A percentile compares a stretch with the other conserved stretches of the same genome.
These are phyloP conservation scores for Trichothecium roseum DNA, from an alignment of 2,329 filamentous ascomycete species.

Conservation along the genomic window DNA sequence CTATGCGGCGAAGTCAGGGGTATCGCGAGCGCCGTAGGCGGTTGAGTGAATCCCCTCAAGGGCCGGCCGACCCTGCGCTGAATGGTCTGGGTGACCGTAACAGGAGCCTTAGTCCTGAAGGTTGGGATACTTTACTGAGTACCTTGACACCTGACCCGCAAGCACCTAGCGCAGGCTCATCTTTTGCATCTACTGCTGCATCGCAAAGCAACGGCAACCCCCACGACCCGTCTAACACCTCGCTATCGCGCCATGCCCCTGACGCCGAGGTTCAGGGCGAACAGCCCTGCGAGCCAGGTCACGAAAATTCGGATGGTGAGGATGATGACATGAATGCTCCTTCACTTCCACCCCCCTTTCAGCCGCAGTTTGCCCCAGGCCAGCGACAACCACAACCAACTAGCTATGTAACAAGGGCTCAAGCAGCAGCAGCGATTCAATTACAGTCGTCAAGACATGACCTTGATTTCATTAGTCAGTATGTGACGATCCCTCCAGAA, in stretches of 20 bases:
- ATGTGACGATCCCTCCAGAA: too few species aligned
- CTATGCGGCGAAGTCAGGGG: too few species aligned
- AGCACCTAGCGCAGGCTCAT: constrained; percentile 70
- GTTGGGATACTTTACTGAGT: constrained; percentile 72
- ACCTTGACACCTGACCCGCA: constrained; percentile 76
- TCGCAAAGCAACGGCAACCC: constrained; percentile 26
- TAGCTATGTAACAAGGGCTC: too few species aligned
- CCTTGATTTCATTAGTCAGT: too few species aligned
- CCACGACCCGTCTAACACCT: constrained; percentile 2
- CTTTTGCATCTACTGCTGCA: constrained; percentile 56
- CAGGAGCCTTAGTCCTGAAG: constrained; percentile 68
- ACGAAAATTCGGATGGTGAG: constrained; percentile 46
- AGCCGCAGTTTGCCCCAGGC: constrained; percentile 3
- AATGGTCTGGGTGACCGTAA: constrained; percentile 79
- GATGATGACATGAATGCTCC: constrained; percentile 25
- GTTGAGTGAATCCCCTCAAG: too few species aligned
- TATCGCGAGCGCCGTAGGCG: too few species aligned
- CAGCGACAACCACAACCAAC: background rate
- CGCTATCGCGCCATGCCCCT: background rate
- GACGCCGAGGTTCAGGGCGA: constrained; percentile 19
- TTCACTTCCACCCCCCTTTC: constrained; percentile 17
- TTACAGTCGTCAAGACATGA: too few species aligned
- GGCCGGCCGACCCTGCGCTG: constrained; percentile 14
- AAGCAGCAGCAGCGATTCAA: too few species aligned
- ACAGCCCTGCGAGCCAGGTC: constrained; percentile 39